Percentiles rank a stretch among this genome's conserved stretches.
Conservation (phyloP, 345 rosid species). For the Erysimum cheiranthoides region DNA sequence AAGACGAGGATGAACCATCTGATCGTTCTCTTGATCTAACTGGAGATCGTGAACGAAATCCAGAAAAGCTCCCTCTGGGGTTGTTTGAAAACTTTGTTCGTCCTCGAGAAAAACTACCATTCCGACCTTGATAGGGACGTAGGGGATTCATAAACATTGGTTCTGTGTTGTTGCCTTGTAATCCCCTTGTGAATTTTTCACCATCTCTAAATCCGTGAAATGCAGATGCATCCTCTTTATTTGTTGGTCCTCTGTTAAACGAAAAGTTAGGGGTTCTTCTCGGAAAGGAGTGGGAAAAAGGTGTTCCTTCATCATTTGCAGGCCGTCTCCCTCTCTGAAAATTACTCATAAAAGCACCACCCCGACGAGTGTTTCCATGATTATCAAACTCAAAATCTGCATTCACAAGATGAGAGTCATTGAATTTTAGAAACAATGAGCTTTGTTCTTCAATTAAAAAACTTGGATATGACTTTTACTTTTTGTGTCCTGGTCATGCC, state of each 20-base stretch:
- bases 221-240: slow-evolving; percentile 63
- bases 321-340: slow-evolving; percentile 69
- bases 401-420: slow-evolving; percentile 47
- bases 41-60: slow-evolving; percentile 73
- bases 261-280: slow-evolving; percentile 62
- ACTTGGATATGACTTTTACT: slow-evolving; percentile 53
- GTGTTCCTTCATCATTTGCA: slow-evolving; percentile 49
- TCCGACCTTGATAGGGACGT: slow-evolving; percentile 62
- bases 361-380: slow-evolving; percentile 53
- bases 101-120: slow-evolving; percentile 61
- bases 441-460: slow-evolving; percentile 48
- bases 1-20: slow-evolving; percentile 73
- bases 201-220: slow-evolving; percentile 63
- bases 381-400: slow-evolving; percentile 56
- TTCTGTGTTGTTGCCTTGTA: slow-evolving; percentile 53
- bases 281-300: slow-evolving; percentile 51
- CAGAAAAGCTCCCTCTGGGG: slow-evolving; percentile 55
- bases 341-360: slow-evolving; percentile 56
- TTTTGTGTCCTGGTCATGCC: slow-evolving; percentile 59
- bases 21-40: slow-evolving; percentile 62
- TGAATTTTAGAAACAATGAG: slow-evolving; percentile 50
- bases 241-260: slow-evolving; percentile 61
- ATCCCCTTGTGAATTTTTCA: slow-evolving; percentile 61
- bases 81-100: slow-evolving; percentile 57
- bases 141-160: slow-evolving; percentile 54